These are phyloP conservation scores for Diaporthe amygdali DNA, from an alignment of 2,329 filamentous ascomycete species.

Conservation along the genomic window DNA sequence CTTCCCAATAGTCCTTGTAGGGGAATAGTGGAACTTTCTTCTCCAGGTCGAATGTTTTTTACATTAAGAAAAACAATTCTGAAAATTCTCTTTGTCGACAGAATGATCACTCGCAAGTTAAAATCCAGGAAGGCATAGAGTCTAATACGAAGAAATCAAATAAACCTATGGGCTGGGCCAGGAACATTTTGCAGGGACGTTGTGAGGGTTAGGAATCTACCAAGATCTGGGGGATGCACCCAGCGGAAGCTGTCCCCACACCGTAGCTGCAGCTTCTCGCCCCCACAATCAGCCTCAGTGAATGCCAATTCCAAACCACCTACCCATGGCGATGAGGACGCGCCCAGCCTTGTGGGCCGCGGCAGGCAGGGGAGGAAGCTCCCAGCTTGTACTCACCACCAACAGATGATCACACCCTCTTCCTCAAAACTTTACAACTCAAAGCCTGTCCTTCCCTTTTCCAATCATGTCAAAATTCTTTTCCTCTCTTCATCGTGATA, in stretches of 20 bases:
- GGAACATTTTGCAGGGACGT: too few relatives aligned
- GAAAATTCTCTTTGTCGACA: too few relatives aligned
- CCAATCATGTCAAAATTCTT: conserved; percentile 13
- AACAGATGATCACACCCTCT: not conserved
- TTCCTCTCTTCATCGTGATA: conserved; percentile 13
- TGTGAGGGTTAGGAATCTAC: not conserved
- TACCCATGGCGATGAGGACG: conserved; percentile 1
- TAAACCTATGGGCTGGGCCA: too few relatives aligned
- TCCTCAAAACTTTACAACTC: not conserved
- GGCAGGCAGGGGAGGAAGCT: conserved; percentile 21
- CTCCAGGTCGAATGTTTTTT: too few relatives aligned
- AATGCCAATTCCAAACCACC: not conserved
- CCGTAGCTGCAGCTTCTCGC: conserved; percentile 17
- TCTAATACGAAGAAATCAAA: too few relatives aligned
- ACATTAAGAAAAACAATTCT: too few relatives aligned
- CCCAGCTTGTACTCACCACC: not conserved
- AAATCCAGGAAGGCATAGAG: too few relatives aligned
- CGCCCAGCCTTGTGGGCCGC: conserved; percentile 9
- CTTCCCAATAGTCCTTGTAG: too few relatives aligned
- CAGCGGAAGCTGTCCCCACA: not conserved
- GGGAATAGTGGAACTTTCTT: too few relatives aligned
- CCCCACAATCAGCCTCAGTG: conserved; percentile 13
- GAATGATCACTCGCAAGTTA: too few relatives aligned
- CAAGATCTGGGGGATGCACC: not conserved
- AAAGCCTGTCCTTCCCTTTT: not conserved